These are phyloP conservation scores for Fonsecaea erecta DNA, from an alignment of 2,329 filamentous ascomycete species.

Conservation along the genomic window DNA sequence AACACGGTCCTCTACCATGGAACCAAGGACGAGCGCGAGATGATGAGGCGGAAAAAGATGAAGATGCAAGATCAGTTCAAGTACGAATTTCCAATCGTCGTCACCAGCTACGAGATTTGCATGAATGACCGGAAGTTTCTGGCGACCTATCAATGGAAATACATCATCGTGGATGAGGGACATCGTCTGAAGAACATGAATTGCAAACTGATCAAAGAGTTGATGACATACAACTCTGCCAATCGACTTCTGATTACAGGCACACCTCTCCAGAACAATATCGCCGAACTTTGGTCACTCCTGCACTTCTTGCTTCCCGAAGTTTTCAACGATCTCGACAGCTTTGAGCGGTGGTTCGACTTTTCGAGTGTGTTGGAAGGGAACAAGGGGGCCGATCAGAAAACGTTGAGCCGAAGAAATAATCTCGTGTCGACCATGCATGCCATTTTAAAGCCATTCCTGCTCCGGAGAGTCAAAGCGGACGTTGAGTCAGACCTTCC, in stretches of 20 bases:
- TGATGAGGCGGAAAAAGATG: conserved; percentile 74
- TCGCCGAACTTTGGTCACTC: conserved; percentile 92
- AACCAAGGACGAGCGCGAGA: conserved; percentile 73
- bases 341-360: conserved; percentile 96
- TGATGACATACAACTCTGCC: conserved; percentile 86
- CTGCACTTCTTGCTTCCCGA: conserved; percentile 91
- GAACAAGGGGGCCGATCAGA: conserved; percentile 73
- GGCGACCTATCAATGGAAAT: conserved; percentile 88
- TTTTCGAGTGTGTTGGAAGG: conserved; percentile 91
- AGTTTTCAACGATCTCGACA: conserved; percentile 90
- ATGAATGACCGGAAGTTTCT: conserved; percentile 84
- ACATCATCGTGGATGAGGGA: conserved; percentile 98
- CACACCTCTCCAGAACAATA: conserved; percentile 92
- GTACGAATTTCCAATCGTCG: conserved; percentile 82
- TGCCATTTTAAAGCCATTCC: conserved; percentile 86
- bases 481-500: conserved; percentile 92
- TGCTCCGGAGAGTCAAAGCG: conserved; percentile 85
- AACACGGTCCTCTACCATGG: conserved; percentile 92
- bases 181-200: conserved; percentile 98
- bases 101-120: conserved; percentile 95
- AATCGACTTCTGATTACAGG: conserved; percentile 92
- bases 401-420: conserved; percentile 73
- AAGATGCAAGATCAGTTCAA: conserved; percentile 69
- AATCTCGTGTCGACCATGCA: conserved; percentile 87
- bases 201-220: conserved; percentile 84